A percentile compares a stretch with the other conserved stretches of the same genome.
Evolutionary conservation across 2,329 filamentous ascomycete genomes (phyloP).

Genomic region (Aaosphaeria arxii): DNA sequence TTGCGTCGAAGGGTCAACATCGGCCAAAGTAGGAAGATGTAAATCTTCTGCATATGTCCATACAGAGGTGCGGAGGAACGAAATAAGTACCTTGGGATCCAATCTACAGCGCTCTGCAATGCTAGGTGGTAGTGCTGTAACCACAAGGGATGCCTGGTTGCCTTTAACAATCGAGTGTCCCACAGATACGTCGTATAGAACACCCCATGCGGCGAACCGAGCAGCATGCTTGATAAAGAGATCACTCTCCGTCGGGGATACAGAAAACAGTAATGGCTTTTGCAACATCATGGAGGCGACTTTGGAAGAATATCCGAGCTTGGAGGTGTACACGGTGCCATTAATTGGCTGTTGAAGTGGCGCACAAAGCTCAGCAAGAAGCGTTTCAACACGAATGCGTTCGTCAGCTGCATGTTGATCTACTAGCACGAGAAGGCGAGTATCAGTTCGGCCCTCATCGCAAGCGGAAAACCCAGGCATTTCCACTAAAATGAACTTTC

Average conservation of each 20-base stretch:
- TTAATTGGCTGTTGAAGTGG: conserved; percentile 12
- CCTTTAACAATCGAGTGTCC: conserved; percentile 2
- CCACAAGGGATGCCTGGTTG: conserved; percentile 35
- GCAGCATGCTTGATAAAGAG: conserved; percentile 54
- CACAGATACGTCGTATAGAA: conserved; percentile 58
- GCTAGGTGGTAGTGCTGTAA: conserved; percentile 63
- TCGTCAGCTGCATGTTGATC: conserved; percentile 97
- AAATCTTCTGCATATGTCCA: conserved; percentile 54
- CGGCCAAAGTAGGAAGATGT: conserved; percentile 1
- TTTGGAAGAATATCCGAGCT: conserved; percentile 25
- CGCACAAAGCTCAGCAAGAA: conserved; percentile 60
- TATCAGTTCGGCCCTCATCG: background rate
- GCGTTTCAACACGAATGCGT: conserved; percentile 70
- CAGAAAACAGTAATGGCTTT: conserved; percentile 62
- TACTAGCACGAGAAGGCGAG: conserved; percentile 63
- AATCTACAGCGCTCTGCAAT: conserved; percentile 73
- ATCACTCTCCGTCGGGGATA: conserved; percentile 58
- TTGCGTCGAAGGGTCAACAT: background rate
- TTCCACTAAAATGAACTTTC: conserved; percentile 79
- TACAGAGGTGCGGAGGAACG: conserved; percentile 70
- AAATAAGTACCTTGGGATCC: conserved; percentile 69
- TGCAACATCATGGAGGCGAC: conserved; percentile 36
- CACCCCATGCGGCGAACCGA: conserved; percentile 72
- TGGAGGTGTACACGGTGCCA: conserved; percentile 21
- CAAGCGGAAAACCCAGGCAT: conserved; percentile 28